Evolutionary conservation across 345 rosid species (phyloP).

Genomic region (Arabidopsis arenosa): DNA sequence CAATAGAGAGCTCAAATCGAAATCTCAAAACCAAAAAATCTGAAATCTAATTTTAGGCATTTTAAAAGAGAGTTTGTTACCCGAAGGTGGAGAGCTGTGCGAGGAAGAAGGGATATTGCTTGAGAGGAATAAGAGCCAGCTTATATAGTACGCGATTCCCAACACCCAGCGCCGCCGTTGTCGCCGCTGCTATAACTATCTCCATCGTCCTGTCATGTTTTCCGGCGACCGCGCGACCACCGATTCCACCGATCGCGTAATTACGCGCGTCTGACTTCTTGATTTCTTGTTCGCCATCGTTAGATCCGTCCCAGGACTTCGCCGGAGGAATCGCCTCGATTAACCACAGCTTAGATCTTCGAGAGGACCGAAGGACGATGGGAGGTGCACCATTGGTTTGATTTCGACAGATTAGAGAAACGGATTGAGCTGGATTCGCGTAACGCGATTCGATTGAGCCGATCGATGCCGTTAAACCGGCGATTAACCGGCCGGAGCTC

Average conservation of each 20-base stretch:
- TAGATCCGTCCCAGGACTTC: constrained; percentile 52
- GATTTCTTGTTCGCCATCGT: constrained; percentile 39
- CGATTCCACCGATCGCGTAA: constrained; percentile 41
- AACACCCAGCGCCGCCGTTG: constrained; percentile 77
- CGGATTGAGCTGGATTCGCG: constrained; percentile 35
- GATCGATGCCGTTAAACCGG: constrained; percentile 41
- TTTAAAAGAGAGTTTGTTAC: constrained; percentile 45
- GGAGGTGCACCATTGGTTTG: constrained; percentile 40
- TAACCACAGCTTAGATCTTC: constrained; percentile 33
- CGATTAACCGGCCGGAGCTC: constrained; percentile 54
- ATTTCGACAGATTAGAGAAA: constrained; percentile 42
- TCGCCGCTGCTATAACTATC: constrained; percentile 72
- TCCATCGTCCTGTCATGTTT: constrained; percentile 47
- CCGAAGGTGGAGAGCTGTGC: constrained; percentile 97
- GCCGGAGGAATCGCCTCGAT: constrained; percentile 47
- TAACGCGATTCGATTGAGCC: constrained; percentile 40
- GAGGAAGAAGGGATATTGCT: constrained; percentile 90
- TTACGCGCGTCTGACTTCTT: constrained; percentile 33
- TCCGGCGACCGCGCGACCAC: constrained; percentile 39
- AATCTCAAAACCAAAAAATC: constrained; percentile 5
- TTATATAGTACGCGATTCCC: constrained; percentile 90
- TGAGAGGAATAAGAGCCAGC: constrained; percentile 86
- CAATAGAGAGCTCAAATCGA: neutral
- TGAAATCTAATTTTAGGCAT: constrained; percentile 1
- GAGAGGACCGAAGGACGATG: constrained; percentile 48